A percentile compares a stretch with the other conserved stretches of the same genome.
Conservation (phyloP, 768 basidiomycete species). For the Mrakia gelida region DNA sequence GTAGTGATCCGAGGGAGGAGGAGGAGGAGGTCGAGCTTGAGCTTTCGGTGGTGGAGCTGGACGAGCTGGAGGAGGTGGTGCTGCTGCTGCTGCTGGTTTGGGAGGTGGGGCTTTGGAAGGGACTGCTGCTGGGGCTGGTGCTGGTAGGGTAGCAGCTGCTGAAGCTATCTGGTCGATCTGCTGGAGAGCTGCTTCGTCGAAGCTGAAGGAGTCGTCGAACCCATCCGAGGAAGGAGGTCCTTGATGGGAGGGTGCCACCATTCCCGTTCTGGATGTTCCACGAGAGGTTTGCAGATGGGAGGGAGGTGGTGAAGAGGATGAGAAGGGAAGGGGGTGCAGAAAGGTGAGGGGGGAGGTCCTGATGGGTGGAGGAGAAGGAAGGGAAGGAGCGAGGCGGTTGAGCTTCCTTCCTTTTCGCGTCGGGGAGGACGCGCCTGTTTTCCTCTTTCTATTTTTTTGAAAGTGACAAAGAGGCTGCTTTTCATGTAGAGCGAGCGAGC, state of each 20-base stretch:
- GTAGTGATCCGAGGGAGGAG: slow-evolving; percentile 13
- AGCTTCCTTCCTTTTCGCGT: not conserved
- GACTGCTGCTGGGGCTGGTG: slow-evolving; percentile 5
- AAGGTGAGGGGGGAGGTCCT: not conserved
- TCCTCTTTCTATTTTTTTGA: no score
- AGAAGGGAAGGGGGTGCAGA: not conserved
- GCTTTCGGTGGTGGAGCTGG: not conserved
- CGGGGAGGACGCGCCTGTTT: no score
- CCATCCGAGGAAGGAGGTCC: slow-evolving; percentile 21
- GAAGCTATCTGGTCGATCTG: slow-evolving; percentile 36
- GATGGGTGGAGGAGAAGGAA: not conserved
- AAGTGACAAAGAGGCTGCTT: no score
- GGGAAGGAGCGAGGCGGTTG: not conserved
- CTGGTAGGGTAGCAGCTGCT: slow-evolving; percentile 8
- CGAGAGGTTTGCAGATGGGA: not conserved
- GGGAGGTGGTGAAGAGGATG: not conserved
- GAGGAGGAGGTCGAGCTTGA: slow-evolving; percentile 27
- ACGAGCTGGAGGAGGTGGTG: not conserved
- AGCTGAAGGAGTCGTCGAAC: slow-evolving; percentile 32
- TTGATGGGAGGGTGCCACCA: no score
- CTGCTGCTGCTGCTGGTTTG: not conserved
- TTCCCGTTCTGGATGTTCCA: no score
- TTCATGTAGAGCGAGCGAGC: no score
- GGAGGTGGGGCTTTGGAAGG: not conserved
- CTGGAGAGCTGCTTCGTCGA: slow-evolving; percentile 34